Percentiles rank a stretch among this genome's conserved stretches.
phyloP scores from a whole-genome alignment of 306 rosid species.

The Neltuma alba region DNA sequence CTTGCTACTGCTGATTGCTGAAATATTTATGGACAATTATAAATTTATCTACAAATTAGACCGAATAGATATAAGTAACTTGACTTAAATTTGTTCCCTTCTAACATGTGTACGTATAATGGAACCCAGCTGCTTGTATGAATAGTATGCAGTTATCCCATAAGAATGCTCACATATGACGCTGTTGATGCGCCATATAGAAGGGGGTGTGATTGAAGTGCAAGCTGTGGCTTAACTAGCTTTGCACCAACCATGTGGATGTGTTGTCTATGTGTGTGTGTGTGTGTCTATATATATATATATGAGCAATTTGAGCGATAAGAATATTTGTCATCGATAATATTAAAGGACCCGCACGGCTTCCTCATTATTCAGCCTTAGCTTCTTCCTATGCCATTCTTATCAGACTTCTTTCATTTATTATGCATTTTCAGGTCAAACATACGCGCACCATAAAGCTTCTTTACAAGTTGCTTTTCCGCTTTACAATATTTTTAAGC shows the following conservation, averaged over 20 bases:
- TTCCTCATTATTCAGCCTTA: neutral
- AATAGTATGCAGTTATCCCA: neutral
- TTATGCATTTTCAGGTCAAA: neutral
- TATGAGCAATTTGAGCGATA: constrained; percentile 6
- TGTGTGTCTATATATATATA: too few relatives aligned
- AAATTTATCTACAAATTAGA: too few relatives aligned
- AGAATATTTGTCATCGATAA: constrained; percentile 21
- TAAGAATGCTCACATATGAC: constrained; percentile 16
- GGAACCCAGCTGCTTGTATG: neutral
- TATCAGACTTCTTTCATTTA: neutral
- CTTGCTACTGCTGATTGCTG: too few relatives aligned
- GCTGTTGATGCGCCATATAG: constrained; percentile 21
- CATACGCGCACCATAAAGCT: neutral
- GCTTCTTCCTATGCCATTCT: neutral
- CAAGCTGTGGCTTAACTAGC: constrained; percentile 22
- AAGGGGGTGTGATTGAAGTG: constrained; percentile 28
- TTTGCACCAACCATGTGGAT: neutral
- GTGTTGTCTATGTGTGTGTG: too few relatives aligned
- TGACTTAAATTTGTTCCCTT: too few relatives aligned
- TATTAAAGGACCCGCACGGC: constrained; percentile 19
- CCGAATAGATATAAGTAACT: too few relatives aligned
- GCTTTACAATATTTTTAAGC: neutral
- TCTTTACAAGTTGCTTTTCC: neutral
- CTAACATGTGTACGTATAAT: neutral
- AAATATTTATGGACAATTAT: too few relatives aligned